Evolutionary conservation across 2,329 filamentous ascomycete genomes (phyloP).

Genomic region (Pseudogymnoascus sp.): DNA sequence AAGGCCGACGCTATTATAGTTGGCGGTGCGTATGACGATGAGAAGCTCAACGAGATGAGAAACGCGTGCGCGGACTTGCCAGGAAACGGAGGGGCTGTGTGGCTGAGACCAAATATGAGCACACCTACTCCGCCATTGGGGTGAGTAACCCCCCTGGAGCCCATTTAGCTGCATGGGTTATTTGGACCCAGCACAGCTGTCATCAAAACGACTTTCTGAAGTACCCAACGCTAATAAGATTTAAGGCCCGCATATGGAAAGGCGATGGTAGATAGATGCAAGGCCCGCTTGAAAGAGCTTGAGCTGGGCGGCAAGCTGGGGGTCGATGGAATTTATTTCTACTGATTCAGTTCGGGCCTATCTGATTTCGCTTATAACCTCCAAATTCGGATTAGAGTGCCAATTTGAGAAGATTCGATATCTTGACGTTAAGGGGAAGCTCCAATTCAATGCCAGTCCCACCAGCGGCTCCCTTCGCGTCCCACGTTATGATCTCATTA

Average conservation of each 20-base stretch:
- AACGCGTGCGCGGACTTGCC: constrained; percentile 10
- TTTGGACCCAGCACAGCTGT: not conserved
- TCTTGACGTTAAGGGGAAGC: constrained; percentile 29
- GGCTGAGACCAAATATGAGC: constrained; percentile 18
- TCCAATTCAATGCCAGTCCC: constrained; percentile 34
- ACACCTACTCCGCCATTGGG: constrained; percentile 17
- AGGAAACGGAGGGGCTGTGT: constrained; percentile 16
- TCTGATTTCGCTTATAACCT: not conserved
- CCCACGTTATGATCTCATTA: constrained; percentile 33
- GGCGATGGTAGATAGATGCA: constrained; percentile 16
- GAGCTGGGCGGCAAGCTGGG: constrained; percentile 15
- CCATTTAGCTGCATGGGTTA: not conserved
- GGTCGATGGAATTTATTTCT: constrained; percentile 17
- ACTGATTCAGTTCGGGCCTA: not conserved
- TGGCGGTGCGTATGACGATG: constrained; percentile 16
- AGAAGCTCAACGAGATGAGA: constrained; percentile 15
- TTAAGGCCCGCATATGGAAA: constrained; percentile 16
- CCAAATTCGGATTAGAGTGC: not conserved
- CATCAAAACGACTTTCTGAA: not conserved
- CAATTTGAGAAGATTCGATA: too few species aligned
- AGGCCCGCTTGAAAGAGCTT: constrained; percentile 16
- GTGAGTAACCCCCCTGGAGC: not conserved
- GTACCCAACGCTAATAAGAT: not conserved
- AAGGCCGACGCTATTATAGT: constrained; percentile 11
- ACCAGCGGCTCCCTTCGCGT: constrained; percentile 24